Percentiles rank a stretch among this genome's conserved stretches.
These are phyloP conservation scores for Suillus decipiens DNA, from an alignment of 768 basidiomycete species.

Conservation along the genomic window DNA sequence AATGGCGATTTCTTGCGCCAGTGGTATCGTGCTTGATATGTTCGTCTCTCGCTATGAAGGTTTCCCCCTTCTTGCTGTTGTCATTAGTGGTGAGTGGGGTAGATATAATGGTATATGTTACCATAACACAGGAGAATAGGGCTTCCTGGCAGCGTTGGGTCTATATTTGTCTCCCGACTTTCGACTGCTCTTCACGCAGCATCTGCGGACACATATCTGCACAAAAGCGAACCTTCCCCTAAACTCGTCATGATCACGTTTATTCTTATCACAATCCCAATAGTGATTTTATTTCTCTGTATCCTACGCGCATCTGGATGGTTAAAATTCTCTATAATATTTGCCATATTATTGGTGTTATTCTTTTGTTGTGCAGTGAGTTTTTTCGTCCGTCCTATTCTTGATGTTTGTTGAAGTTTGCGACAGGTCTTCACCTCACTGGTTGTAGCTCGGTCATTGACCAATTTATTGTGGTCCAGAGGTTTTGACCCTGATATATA, in stretches of 20 bases:
- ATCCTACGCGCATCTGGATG: conserved; percentile 71
- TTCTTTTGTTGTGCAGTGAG: conserved; percentile 81
- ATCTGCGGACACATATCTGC: conserved; percentile 13
- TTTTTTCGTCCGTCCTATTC: conserved; percentile 21
- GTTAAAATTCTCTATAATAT: conserved; percentile 70
- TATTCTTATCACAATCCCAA: conserved; percentile 70
- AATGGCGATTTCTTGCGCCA: conserved; percentile 83
- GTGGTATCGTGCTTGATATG: conserved; percentile 88
- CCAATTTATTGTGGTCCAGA: conserved; percentile 76
- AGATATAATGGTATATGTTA: not conserved
- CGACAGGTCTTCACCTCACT: conserved; percentile 72
- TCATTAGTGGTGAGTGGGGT: conserved; percentile 70
- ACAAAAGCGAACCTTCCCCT: conserved; percentile 35
- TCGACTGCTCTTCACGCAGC: conserved; percentile 81
- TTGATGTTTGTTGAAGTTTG: conserved; percentile 3
- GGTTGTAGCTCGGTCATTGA: conserved; percentile 61
- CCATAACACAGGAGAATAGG: conserved; percentile 41
- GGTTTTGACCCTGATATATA: conserved; percentile 89
- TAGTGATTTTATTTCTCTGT: conserved; percentile 73
- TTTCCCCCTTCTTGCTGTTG: conserved; percentile 83
- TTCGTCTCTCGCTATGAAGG: conserved; percentile 88
- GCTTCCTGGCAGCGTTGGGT: conserved; percentile 85
- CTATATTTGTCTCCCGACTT: conserved; percentile 87
- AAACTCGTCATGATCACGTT: conserved; percentile 68
- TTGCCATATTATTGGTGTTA: conserved; percentile 61